phyloP scores from a whole-genome alignment of 2,329 filamentous ascomycete species.

The Penicillium sclerotigenum region DNA sequence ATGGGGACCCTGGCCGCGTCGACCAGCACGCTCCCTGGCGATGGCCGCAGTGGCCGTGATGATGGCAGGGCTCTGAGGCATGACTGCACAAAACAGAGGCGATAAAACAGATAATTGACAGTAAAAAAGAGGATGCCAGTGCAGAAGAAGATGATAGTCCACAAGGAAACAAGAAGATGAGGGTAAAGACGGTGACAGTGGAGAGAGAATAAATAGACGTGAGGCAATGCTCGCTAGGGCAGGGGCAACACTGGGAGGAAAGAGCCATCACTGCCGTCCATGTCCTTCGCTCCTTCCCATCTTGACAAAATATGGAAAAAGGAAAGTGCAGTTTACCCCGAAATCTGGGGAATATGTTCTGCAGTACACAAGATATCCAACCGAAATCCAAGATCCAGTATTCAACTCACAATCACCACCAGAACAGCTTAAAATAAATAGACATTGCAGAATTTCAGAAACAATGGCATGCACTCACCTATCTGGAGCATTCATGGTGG shows the following conservation, averaged over 20 bases:
- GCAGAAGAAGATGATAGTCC: background rate
- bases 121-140: background rate
- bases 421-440: background rate
- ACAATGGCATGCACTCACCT: slow-evolving; percentile 36
- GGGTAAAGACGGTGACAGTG: background rate
- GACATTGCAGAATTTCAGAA: background rate
- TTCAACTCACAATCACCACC: background rate
- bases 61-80: background rate
- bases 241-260: background rate
- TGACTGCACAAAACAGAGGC: background rate
- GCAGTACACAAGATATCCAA: background rate
- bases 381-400: background rate
- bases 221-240: background rate
- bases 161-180: background rate
- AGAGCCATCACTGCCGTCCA: background rate
- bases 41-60: slow-evolving; percentile 13
- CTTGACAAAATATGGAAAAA: background rate
- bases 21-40: slow-evolving; percentile 17
- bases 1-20: background rate
- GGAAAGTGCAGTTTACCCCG: background rate
- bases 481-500: slow-evolving; percentile 50
- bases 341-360: background rate
- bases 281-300: background rate
- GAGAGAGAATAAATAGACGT: background rate
- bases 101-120: background rate